Base-by-base conservation (phyloP, 169 alveolate genomes). In the Plasmodium fragile region DNA sequence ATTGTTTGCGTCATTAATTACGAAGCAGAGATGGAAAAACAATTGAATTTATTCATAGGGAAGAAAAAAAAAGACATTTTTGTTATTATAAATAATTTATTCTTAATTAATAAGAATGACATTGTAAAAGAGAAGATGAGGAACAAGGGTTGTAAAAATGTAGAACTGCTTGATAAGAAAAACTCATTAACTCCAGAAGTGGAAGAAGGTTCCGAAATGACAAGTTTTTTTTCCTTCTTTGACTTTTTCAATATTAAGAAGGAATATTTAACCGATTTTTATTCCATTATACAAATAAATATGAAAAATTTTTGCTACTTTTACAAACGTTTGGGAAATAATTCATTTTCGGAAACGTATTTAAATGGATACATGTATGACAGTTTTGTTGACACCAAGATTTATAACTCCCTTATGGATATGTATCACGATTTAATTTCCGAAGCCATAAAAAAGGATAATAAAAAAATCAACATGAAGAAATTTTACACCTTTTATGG, bases 1-100 rank as follows among this genome's bases (percentile, higher is more conserved):
- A 34, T 89, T 18, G 94, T 89, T 28, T 89, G 94, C 81, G 89
- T 78, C 71, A 72, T 89, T 89, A 78, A 89, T 78, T 89, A 89
- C 71, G 94, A 89, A 72, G 81, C 34, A 32, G 84, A 77, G 11
- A 45, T 89, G 43, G 94, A 89, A 78, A 89, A 89, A 55, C 92
- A 84, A 84, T 82, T 89, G 25, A 73, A 89, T 39, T 78, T 43
- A 4, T 89, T 77, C 81, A 77, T 89, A 69, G 81, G 78, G 78
- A 79, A 89, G 79, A 78, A 89, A 77, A 79, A 89, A 89, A 55
- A 53, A 22, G 82, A 78, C 49, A 6, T 59, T 7, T 79, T 32
- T 89, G 89, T 78, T 36, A 36, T 89, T 89, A 78, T 72, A 77
- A 89, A 89, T 43, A 89, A 89, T 71, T 28, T 89, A 89, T 89